phyloP scores from a whole-genome alignment of 257 asterid species.

The Fraxinus cuspidata region DNA sequence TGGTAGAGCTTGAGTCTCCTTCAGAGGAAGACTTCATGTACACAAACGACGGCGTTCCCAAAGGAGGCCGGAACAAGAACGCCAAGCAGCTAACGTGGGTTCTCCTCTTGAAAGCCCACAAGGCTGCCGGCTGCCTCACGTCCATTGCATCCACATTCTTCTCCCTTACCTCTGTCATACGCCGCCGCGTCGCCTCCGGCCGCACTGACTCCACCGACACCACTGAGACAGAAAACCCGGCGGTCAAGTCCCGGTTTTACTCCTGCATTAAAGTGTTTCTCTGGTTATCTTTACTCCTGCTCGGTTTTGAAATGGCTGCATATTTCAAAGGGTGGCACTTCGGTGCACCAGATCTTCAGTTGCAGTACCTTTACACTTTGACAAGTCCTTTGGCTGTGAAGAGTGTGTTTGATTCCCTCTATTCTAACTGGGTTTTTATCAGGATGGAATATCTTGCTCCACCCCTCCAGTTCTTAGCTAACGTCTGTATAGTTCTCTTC shows the following conservation, averaged over 20 bases:
- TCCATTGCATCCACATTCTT: slow-evolving; percentile 18
- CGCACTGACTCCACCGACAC: slow-evolving; percentile 30
- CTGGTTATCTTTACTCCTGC: slow-evolving; percentile 16
- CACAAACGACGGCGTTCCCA: slow-evolving; percentile 3
- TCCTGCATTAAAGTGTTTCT: slow-evolving; percentile 11
- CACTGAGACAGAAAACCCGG: slow-evolving; percentile 28
- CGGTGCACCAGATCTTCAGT: slow-evolving; percentile 20
- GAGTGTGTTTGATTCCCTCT: slow-evolving; percentile 23
- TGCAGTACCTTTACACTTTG: slow-evolving; percentile 19
- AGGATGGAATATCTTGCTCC: slow-evolving; percentile 28
- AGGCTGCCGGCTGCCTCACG: slow-evolving; percentile 25
- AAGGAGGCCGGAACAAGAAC: slow-evolving; percentile 21
- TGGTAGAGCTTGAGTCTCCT: slow-evolving; percentile 26
- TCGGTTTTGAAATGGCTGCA: slow-evolving; percentile 24
- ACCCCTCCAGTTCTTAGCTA: slow-evolving; percentile 23
- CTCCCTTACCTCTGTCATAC: slow-evolving; percentile 16
- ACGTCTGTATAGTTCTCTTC: slow-evolving; percentile 20
- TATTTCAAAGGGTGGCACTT: slow-evolving; percentile 28
- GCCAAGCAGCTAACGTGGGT: slow-evolving; percentile 29
- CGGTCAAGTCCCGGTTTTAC: slow-evolving; percentile 15
- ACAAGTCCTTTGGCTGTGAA: slow-evolving; percentile 13
- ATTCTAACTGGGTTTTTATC: slow-evolving; percentile 24
- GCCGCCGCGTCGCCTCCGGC: slow-evolving; percentile 27
- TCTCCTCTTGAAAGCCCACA: slow-evolving; percentile 28
- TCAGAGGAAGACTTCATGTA: slow-evolving; percentile 24